Evolutionary conservation across 768 basidiomycete species (phyloP), one percentile per base, ranked within the genome.

Genomic region (Russula vinacea): DNA sequence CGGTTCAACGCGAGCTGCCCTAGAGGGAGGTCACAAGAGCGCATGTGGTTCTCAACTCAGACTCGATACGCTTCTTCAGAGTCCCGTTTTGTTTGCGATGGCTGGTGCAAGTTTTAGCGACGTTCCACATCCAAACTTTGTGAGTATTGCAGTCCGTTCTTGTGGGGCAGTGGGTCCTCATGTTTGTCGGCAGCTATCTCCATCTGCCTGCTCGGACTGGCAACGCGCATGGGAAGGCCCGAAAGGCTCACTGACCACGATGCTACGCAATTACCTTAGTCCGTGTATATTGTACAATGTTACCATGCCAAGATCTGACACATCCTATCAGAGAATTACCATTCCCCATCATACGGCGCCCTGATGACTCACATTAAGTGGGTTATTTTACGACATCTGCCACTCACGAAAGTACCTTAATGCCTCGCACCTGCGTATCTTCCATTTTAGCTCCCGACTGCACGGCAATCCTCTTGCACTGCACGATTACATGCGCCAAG

Each of bases 151-250:
- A 8, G 4, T 50, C 29, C n/a, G 39, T 10, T 10, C 3, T 19
- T 3, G 19, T 7, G 10, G 26, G 9, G 19, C 32, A 5, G 19
- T 53, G 8, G 3, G 17, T n/a, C 47, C 53, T 64, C 50, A 61
- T 22, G 6, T 22, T 22, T 37, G 17, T 32, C 40, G 6, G n/a
- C 37, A 67, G 67, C 42, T 67, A 2, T 70, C 70, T 3, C 39
- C 72, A 5, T 68, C 71, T 1, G 67, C 70, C 0, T 72, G 71
- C 42, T 63, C 68, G 44, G 72, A 73, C 37, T 40, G 62, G 39
- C 71, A 72, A 50, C 44, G 42, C 44, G 67, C 71, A 14, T 71
- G 68, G 67, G 70, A 72, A 33, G 60, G 62, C 8, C 66, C 68
- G 0, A 70, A 68, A 29, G 66, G 63, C n/a, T 71, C 71, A 33